Evolutionary conservation across 306 rosid genomes (phyloP), one percentile per base, ranked within the genome.

Genomic region (Acacia confusa): DNA sequence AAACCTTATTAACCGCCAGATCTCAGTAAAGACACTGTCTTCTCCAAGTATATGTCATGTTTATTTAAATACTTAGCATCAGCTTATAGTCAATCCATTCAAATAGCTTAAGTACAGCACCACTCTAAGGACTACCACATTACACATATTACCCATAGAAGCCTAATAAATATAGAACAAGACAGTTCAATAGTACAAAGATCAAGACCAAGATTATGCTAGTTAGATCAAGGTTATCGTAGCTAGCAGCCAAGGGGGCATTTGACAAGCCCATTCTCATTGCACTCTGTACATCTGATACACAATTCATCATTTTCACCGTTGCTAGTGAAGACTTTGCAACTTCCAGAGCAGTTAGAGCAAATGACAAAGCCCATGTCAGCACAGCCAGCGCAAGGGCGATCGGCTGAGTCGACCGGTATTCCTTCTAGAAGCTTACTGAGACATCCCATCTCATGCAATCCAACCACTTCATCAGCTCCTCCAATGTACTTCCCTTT

Each of bases 401-500:
- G 74, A 69, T 75, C 57, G 19, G 84, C 53, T 28, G 73, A 74
- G 28, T 77, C 36, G 4, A 58, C 22, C 28, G 92, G 94, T 57
- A 90, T 87, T 36, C 98, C 97, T 84, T 92, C 91, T n/a, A 96
- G 67, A 69, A 96, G 87, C 88, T 92, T 88, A 71, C 73, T 88
- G 47, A 96, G 91, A 84, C 84, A 86, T 8, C 97, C 99, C 83
- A 86, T 91, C 84, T 96, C 99, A 78, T 93, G 92, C 87, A 96
- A 86, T 34, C 85, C 92, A 36, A 91, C 75, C 16, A 96, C 97
- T 87, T 96, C 89, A 60, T 93, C 97, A n/a, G 94, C 97, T 83
- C 98, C 99, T 63, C 99, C 99, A 34, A 96, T 90, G 88, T 87
- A 89, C 83, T 92, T 89, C 9, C 98, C 99, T 79, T 91, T 92